These are phyloP conservation scores for Fusarium subglutinans DNA, from an alignment of 2,329 filamentous ascomycete species.

Conservation along the genomic window DNA sequence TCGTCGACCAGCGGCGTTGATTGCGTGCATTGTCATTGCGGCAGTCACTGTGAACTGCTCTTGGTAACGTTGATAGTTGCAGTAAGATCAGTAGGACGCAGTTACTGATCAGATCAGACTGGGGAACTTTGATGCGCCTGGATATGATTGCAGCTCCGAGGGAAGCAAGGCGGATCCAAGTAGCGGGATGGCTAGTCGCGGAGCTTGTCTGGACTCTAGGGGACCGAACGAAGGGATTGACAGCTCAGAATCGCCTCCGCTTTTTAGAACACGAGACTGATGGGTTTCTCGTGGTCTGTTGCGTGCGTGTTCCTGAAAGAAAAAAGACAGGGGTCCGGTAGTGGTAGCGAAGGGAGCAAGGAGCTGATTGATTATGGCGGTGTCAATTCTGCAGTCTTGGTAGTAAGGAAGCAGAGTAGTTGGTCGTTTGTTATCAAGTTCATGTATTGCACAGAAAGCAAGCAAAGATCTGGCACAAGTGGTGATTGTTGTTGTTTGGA, in stretches of 20 bases:
- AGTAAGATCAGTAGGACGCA: neutral
- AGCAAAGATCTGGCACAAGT: neutral
- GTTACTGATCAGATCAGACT: constrained; percentile 7
- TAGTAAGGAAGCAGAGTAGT: neutral
- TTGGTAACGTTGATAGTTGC: neutral
- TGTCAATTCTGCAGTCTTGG: constrained; percentile 17
- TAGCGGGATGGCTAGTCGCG: constrained; percentile 28
- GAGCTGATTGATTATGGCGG: constrained; percentile 15
- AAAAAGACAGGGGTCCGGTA: constrained; percentile 12
- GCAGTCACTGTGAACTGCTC: neutral
- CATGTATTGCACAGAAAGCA: constrained; percentile 10
- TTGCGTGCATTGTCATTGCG: constrained; percentile 58
- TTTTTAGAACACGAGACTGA: constrained; percentile 31
- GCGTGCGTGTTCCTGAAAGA: constrained; percentile 16
- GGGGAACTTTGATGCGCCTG: constrained; percentile 9
- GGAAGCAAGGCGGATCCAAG: constrained; percentile 14
- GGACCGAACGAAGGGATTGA: constrained; percentile 6
- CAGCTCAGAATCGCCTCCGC: constrained; percentile 27
- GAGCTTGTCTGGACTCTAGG: constrained; percentile 25
- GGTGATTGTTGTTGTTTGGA: constrained; percentile 13
- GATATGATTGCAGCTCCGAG: constrained; percentile 19
- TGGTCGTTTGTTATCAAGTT: constrained; percentile 16
- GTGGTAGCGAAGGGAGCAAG: constrained; percentile 7
- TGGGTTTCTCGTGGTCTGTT: constrained; percentile 30
- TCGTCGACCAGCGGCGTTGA: constrained; percentile 65